These are phyloP conservation scores for Lactarius quietus DNA, from an alignment of 768 basidiomycete genomes.

Conservation along the genomic window DNA sequence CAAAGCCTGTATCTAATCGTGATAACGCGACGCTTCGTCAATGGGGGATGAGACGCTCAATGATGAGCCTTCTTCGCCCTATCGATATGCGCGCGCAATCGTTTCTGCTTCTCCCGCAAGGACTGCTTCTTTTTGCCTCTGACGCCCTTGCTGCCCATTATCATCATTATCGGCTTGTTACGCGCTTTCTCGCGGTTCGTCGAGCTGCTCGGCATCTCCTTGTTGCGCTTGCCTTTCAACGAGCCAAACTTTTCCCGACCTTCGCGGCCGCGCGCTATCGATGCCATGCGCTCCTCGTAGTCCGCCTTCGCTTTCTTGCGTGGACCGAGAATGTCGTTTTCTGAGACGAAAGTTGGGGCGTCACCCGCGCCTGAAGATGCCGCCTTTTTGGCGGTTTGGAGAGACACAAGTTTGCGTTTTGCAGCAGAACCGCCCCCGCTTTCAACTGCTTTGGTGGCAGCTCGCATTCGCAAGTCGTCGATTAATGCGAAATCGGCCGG, in stretches of 20 bases:
- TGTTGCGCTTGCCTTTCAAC: slow-evolving; percentile 87
- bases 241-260: slow-evolving; percentile 93
- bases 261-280: slow-evolving; percentile 88
- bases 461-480: slow-evolving; percentile 82
- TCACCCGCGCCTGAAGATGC: slow-evolving; percentile 42
- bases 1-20: too few relatives aligned
- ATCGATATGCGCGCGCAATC: slow-evolving; percentile 71
- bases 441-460: slow-evolving; percentile 67
- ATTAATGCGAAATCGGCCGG: slow-evolving; percentile 64
- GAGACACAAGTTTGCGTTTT: slow-evolving; percentile 83
- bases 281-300: slow-evolving; percentile 91
- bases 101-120: slow-evolving; percentile 76
- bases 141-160: slow-evolving; percentile 72
- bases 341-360: slow-evolving; percentile 69
- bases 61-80: slow-evolving; percentile 51
- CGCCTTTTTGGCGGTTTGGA: slow-evolving; percentile 69
- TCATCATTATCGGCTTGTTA: slow-evolving; percentile 97
- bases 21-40: neutral
- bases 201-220: slow-evolving; percentile 74
- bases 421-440: slow-evolving; percentile 66
- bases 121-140: slow-evolving; percentile 80
- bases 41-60: neutral
- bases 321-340: slow-evolving; percentile 89
- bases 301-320: slow-evolving; percentile 90
- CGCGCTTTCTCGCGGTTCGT: slow-evolving; percentile 91